Percentiles rank a stretch among this genome's conserved stretches.
These are phyloP conservation scores for Aspergillus sp. DNA, from an alignment of 2,329 filamentous ascomycete species.

Conservation along the genomic window DNA sequence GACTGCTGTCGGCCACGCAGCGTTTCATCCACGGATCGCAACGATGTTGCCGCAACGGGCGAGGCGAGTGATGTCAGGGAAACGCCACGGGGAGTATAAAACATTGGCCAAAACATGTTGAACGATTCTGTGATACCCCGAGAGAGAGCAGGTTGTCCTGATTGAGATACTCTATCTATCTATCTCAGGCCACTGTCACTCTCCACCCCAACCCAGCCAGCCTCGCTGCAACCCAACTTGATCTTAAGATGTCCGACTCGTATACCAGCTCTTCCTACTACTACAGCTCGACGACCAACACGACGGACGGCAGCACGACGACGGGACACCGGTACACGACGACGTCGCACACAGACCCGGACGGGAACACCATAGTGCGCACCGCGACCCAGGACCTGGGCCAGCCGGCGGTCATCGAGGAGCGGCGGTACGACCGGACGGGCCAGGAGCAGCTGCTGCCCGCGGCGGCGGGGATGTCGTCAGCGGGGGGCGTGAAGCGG, in stretches of 20 bases:
- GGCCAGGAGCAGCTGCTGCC: slow-evolving; percentile 19
- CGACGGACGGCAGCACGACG: slow-evolving; percentile 14
- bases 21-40: not conserved
- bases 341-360: slow-evolving; percentile 20
- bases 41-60: too few species aligned
- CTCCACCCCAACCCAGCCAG: not conserved
- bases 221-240: not conserved
- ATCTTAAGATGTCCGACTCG: slow-evolving; percentile 15
- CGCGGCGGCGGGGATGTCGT: slow-evolving; percentile 6
- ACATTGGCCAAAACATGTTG: too few species aligned
- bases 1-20: too few species aligned
- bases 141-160: too few species aligned
- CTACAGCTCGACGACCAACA: slow-evolving; percentile 22
- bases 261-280: slow-evolving; percentile 25
- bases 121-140: too few species aligned
- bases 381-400: slow-evolving; percentile 27
- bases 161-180: too few species aligned
- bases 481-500: slow-evolving; percentile 14
- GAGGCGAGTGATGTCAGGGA: too few species aligned
- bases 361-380: slow-evolving; percentile 25
- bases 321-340: slow-evolving; percentile 26
- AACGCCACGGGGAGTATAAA: too few species aligned
- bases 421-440: slow-evolving; percentile 23
- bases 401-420: slow-evolving; percentile 23
- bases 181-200: too few species aligned